Conservation (phyloP, 805 yeast species). For the Isabelozyma rhagii region DNA sequence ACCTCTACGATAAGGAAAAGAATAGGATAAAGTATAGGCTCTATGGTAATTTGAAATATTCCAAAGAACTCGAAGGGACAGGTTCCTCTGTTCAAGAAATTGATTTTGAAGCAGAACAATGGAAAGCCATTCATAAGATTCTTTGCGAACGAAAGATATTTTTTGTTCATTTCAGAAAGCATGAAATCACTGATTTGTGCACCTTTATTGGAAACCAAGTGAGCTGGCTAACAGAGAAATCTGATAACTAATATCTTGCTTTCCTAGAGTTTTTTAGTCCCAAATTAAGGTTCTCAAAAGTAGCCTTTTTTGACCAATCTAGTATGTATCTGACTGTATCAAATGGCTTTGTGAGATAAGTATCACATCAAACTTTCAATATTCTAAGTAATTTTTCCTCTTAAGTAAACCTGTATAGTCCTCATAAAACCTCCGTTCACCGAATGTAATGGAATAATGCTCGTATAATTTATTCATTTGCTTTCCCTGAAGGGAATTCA, state of each 20-base stretch:
- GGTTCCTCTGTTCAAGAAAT: constrained; percentile 5
- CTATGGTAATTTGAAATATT: constrained; percentile 21
- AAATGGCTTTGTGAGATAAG: no score
- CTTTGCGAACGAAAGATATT: constrained; percentile 22
- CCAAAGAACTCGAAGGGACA: constrained; percentile 4
- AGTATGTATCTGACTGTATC: no score
- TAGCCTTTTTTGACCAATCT: no score
- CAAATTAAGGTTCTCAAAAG: background rate
- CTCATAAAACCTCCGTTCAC: no score
- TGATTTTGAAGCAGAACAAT: constrained; percentile 31
- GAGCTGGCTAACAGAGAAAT: constrained; percentile 12
- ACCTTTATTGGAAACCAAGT: constrained; percentile 25
- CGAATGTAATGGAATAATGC: no score
- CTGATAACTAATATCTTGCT: background rate
- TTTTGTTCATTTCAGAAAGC: constrained; percentile 21
- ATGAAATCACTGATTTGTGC: constrained; percentile 21
- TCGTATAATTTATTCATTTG: no score
- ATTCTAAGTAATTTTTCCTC: no score
- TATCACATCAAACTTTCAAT: no score
- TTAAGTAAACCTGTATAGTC: no score
- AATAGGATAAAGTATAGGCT: constrained; percentile 23
- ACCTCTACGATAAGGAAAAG: constrained; percentile 21
- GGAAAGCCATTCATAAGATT: constrained; percentile 24
- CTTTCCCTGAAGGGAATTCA: no score
- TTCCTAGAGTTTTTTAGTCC: background rate